Evolutionary conservation across 75 land plant species (phyloP).

Genomic region (Chamaecyparis obtusa): DNA sequence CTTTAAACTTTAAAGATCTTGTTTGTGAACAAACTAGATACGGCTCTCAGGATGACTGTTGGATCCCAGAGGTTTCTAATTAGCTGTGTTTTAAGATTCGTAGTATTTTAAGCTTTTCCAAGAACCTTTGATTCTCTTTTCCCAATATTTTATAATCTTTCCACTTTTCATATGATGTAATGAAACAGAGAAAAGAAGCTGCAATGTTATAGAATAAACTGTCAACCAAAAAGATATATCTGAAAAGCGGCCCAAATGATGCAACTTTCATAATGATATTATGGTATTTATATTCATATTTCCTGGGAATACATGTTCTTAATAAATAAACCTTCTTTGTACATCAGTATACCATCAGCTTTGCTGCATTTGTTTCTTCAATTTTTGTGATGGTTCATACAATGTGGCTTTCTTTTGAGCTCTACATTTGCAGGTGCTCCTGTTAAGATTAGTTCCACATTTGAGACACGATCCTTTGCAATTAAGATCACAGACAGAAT

Average conservation of each 20-base stretch:
- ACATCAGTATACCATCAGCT: background rate
- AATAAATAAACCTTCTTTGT: background rate
- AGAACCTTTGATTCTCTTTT: background rate
- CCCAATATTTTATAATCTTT: background rate
- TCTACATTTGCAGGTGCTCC: constrained; percentile 50
- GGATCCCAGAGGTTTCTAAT: background rate
- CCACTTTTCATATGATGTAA: background rate
- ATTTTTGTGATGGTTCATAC: constrained; percentile 47
- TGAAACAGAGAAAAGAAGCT: background rate
- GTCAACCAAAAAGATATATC: background rate
- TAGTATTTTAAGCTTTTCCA: background rate
- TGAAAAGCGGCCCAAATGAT: background rate
- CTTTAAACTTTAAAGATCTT: background rate
- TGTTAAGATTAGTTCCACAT: constrained; percentile 87
- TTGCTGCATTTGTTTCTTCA: constrained; percentile 53
- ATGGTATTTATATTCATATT: background rate
- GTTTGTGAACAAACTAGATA: background rate
- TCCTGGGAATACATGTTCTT: background rate
- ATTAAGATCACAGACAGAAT: constrained; percentile 51
- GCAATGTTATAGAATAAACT: background rate
- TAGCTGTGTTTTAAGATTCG: too few species aligned
- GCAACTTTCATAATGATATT: background rate
- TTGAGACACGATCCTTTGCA: constrained; percentile 81
- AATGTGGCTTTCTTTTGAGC: constrained; percentile 15
- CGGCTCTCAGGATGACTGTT: too few species aligned